Base-by-base conservation (phyloP, 495 filamentous ascomycete species). In the Penicillium waksmanii region DNA sequence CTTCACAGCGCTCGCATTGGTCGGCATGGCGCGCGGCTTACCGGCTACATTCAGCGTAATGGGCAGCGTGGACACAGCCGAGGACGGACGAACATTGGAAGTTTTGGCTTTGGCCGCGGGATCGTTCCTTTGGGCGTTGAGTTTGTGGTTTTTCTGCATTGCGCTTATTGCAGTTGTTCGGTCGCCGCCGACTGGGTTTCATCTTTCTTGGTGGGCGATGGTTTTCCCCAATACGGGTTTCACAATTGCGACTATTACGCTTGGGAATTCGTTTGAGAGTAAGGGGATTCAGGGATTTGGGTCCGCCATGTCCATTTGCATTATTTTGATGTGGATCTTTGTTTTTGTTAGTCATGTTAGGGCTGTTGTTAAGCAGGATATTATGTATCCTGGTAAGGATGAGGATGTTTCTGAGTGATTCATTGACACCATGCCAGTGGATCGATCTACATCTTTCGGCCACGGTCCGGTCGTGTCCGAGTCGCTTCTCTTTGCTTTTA, bases 91-190 rank as follows among this genome's bases (percentile, higher is more conserved):
- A 8, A 72, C 80, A 19, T 56, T 87, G 12, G 69, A 78, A 42
- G 62, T 87, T 2, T 42, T 84, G 10, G 82, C 85, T 0, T 64
- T 87, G 18, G 69, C 75, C 0, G 57, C 75, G 1, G 86, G 78
- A 2, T 80, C 88, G 4, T 89, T 89, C 56, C 75, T 92, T 3
- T 92, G 89, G 89, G 81, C 82, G 0, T 71, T 91, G 12, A 84
- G 82, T 40, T 78, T 91, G 35, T 91, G 88, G 88, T 91, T 91
- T 76, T 91, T 91, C 67, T 76, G 74, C 35, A 77, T 87, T 5
- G 84, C 86, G 0, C 60, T 80, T 9, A 69, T 86, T 19, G 82
- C 82, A 1, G 80, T 83, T 9, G 61, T 88, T 19, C 76, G 80
- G 4, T 74, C 80, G 47, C 78, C 77, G 18, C 76, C 87, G n/a